These are phyloP conservation scores for Entonaema liquescens DNA, from an alignment of 495 filamentous ascomycete genomes.

Conservation along the genomic window DNA sequence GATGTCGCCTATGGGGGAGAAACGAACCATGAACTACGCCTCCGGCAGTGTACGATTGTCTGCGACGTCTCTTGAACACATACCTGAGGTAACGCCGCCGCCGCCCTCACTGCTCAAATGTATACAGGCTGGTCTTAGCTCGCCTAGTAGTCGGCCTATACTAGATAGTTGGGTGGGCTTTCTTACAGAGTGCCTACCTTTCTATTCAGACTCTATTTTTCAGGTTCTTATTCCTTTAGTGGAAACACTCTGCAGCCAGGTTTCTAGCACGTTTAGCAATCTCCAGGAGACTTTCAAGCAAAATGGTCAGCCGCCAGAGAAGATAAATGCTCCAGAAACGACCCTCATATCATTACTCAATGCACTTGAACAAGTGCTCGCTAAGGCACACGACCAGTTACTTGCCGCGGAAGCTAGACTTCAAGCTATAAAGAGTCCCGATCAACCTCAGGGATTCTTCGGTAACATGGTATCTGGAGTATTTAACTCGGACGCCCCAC, in stretches of 20 bases:
- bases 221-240: conserved; percentile 90
- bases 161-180: conserved; percentile 92
- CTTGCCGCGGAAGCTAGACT: conserved; percentile 75
- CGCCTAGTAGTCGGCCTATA: conserved; percentile 74
- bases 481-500: conserved; percentile 80
- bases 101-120: conserved; percentile 81
- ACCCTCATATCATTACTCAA: conserved; percentile 82
- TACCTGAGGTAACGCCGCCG: conserved; percentile 60
- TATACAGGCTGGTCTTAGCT: conserved; percentile 81
- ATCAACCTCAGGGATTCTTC: conserved; percentile 90
- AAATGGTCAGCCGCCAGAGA: conserved; percentile 43
- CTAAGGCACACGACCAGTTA: conserved; percentile 85
- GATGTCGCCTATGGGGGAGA: conserved; percentile 54
- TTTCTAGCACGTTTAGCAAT: conserved; percentile 71
- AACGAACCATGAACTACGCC: conserved; percentile 46
- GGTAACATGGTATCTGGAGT: conserved; percentile 97
- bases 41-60: conserved; percentile 39
- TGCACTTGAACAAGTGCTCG: conserved; percentile 88
- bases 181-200: conserved; percentile 81
- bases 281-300: conserved; percentile 66
- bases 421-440: conserved; percentile 75
- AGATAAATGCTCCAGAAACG: conserved; percentile 64
- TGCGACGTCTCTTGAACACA: conserved; percentile 40
- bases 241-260: conserved; percentile 83
- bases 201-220: conserved; percentile 84